These are phyloP conservation scores for Diplodia mutila DNA, from an alignment of 2,329 filamentous ascomycete genomes.

Conservation along the genomic window DNA sequence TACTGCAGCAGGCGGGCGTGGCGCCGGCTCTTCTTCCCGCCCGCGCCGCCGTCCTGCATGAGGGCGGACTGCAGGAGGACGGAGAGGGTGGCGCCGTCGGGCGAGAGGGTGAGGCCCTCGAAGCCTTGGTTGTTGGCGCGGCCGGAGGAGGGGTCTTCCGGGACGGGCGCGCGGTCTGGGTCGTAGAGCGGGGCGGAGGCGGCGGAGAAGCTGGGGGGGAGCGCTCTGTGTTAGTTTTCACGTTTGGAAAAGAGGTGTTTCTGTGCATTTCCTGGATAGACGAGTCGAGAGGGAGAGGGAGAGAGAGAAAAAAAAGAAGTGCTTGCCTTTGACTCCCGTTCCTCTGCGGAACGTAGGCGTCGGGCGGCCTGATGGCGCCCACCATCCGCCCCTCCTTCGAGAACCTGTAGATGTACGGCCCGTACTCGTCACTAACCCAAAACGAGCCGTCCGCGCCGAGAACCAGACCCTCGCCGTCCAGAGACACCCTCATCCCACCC, in stretches of 20 bases:
- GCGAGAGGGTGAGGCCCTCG: slow-evolving; percentile 67
- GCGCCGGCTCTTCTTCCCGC: slow-evolving; percentile 53
- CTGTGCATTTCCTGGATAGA: neutral
- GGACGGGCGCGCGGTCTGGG: slow-evolving; percentile 52
- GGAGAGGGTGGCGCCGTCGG: slow-evolving; percentile 66
- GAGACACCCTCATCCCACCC: slow-evolving; percentile 61
- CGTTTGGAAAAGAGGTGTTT: neutral
- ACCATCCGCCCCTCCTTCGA: slow-evolving; percentile 61
- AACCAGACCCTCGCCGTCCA: slow-evolving; percentile 70
- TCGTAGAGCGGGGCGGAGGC: slow-evolving; percentile 66
- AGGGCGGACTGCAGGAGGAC: slow-evolving; percentile 68
- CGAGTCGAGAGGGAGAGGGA: neutral
- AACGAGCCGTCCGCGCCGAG: slow-evolving; percentile 64
- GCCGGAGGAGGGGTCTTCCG: slow-evolving; percentile 63
- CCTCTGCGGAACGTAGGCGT: slow-evolving; percentile 66
- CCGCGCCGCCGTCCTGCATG: slow-evolving; percentile 54
- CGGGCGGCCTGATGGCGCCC: slow-evolving; percentile 65
- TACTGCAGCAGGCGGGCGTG: slow-evolving; percentile 68
- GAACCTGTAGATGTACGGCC: slow-evolving; percentile 72
- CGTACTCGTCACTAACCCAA: slow-evolving; percentile 72
- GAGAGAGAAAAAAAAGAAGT: neutral
- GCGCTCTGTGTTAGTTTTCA: slow-evolving; percentile 13
- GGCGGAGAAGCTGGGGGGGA: slow-evolving; percentile 60
- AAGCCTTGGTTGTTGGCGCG: slow-evolving; percentile 77
- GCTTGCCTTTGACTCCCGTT: slow-evolving; percentile 56